Conservation (phyloP, 108 stramenopile genomes). For the Stephanodiscus minutulus region DNA sequence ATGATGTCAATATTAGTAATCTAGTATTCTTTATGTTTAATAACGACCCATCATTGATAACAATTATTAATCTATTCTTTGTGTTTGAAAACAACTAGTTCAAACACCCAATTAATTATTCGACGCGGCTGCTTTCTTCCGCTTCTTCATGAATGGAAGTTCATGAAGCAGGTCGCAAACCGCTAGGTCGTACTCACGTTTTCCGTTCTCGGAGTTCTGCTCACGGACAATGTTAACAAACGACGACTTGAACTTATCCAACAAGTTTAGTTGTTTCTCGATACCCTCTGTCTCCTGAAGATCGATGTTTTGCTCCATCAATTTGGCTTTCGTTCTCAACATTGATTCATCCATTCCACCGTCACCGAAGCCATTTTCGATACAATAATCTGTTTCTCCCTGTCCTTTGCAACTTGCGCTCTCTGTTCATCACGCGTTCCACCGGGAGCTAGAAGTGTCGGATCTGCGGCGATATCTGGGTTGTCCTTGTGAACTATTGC, state of each 20-base stretch:
- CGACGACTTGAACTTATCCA: slow-evolving; percentile 3
- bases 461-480: neutral
- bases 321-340: slow-evolving; percentile 2
- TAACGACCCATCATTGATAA: too few species aligned
- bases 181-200: slow-evolving; percentile 1
- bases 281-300: slow-evolving; percentile 7
- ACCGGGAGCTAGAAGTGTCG: neutral
- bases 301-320: too few species aligned
- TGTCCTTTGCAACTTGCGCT: neutral
- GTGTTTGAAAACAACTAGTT: too few species aligned
- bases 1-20: too few species aligned
- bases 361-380: neutral
- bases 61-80: too few species aligned
- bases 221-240: neutral
- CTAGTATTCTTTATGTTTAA: too few species aligned
- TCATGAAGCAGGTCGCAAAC: slow-evolving; percentile 2
- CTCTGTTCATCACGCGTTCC: neutral
- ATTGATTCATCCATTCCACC: slow-evolving; percentile 17
- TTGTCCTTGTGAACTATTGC: slow-evolving; percentile 2
- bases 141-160: slow-evolving; percentile 7
- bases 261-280: slow-evolving; percentile 2
- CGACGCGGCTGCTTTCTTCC: neutral
- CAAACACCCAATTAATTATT: too few species aligned
- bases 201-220: neutral
- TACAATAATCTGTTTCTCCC: neutral